Evolutionary conservation across 106 monocot species (phyloP), one percentile per base, ranked within the genome.

Genomic region (Dendrobium nobile): DNA sequence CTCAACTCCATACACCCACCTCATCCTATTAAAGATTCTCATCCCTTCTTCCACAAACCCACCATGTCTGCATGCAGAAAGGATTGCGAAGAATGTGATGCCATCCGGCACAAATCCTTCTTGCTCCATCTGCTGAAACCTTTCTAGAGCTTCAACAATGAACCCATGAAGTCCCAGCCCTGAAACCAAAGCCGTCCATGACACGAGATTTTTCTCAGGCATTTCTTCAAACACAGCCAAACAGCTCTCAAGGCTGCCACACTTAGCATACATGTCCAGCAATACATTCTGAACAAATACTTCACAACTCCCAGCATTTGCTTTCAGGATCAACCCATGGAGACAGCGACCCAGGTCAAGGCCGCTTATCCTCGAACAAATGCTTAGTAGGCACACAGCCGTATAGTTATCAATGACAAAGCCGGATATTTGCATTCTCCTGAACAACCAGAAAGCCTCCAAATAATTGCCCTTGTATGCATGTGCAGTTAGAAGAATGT

Each of bases 191-290:
- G 89, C 81, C 42, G 91, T 96, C 91, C 93, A 96, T 2, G 96
- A 93, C 10, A 96, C 79, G 31, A 96, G 75, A 45, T 89, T 93
- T 76, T 81, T 87, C 24, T 83, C 83, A 16, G 22, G 48, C 93
- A 93, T 96, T 80, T 90, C 91, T 22, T 87, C 79, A 72, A 93
- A 96, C 19, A 86, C 83, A 73, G 77, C 81, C 48, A 81, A 41
- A 58, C 86, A 87, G 48, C 72, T 70, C 47, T 91, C 88, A 4
- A 96, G 82, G 78, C 80, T 88, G 72, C 96, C 91, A 41, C 96
- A 93, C 82, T 96, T 93, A 6, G 85, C 88, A 74, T 96, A 96
- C 91, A 96, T 93, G 82, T 91, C 88, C 8, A 96, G 77, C 79
- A 96, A 74, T 37, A 91, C 76, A 80, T 96, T 96, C 70, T 77